A percentile compares a stretch with the other conserved stretches of the same genome.
phyloP scores from a whole-genome alignment of 768 basidiomycete genomes.

The Mrakia hoshinonis region DNA sequence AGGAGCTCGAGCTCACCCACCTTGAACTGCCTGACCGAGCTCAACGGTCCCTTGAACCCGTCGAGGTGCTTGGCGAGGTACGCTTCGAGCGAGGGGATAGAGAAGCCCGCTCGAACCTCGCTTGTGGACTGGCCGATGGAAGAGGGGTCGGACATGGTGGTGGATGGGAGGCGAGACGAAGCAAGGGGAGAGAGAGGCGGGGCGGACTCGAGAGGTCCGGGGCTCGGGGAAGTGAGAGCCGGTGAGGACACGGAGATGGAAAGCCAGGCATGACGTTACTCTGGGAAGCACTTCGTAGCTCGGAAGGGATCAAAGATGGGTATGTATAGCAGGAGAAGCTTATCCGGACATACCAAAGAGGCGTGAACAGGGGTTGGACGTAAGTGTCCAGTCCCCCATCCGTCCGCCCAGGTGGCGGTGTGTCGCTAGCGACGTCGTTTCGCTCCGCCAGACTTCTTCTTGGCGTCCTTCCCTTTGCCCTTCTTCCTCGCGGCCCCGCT shows the following conservation, averaged over 20 bases:
- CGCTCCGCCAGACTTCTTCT: neutral
- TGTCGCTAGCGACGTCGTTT: too few species aligned
- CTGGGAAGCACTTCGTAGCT: too few species aligned
- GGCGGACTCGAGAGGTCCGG: neutral
- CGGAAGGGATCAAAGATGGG: too few species aligned
- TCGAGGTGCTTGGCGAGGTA: conserved; percentile 54
- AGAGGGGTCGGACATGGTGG: neutral
- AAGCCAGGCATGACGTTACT: too few species aligned
- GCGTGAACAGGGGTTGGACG: too few species aligned
- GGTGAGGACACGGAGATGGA: too few species aligned
- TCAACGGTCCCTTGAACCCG: conserved; percentile 54
- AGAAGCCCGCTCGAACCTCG: neutral
- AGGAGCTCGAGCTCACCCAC: conserved; percentile 44
- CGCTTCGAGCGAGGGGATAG: neutral
- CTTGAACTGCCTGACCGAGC: conserved; percentile 80
- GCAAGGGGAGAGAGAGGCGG: neutral
- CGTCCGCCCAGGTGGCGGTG: too few species aligned
- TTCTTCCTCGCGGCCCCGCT: neutral
- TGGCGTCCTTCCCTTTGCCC: neutral
- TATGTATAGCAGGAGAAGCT: too few species aligned
- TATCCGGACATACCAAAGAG: too few species aligned
- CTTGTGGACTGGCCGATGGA: conserved; percentile 3
- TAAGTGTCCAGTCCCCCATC: too few species aligned
- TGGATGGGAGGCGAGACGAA: neutral
- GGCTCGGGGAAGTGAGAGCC: too few species aligned